A percentile compares a stretch with the other conserved stretches of the same genome.
Evolutionary conservation across 2,329 filamentous ascomycete genomes (phyloP).

Genomic region (Bipolaris victoriae): DNA sequence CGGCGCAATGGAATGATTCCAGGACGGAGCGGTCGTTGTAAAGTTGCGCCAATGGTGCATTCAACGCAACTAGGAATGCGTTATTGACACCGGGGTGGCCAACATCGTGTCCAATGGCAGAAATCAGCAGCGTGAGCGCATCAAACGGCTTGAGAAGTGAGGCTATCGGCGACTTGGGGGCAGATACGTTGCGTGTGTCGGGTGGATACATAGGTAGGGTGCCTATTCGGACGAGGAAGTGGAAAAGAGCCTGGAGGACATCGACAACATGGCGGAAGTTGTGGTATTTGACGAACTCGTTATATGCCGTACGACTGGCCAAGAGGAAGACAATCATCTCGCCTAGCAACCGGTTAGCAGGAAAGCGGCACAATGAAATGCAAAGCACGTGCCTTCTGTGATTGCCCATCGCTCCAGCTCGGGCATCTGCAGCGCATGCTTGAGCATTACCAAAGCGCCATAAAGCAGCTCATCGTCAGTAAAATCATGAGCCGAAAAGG

Average conservation of each 20-base stretch:
- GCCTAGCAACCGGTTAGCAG: slow-evolving; percentile 57
- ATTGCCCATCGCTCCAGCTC: slow-evolving; percentile 83
- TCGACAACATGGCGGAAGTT: slow-evolving; percentile 98
- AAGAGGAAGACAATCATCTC: slow-evolving; percentile 85
- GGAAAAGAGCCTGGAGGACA: slow-evolving; percentile 90
- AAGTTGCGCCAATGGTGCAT: slow-evolving; percentile 89
- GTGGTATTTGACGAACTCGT: slow-evolving; percentile 94
- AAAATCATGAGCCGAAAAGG: slow-evolving; percentile 88
- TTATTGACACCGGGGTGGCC: slow-evolving; percentile 98
- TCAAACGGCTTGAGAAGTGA: slow-evolving; percentile 83
- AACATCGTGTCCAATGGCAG: slow-evolving; percentile 97
- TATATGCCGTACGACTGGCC: slow-evolving; percentile 92
- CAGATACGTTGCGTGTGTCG: slow-evolving; percentile 36
- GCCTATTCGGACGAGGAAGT: slow-evolving; percentile 83
- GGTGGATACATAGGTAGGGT: slow-evolving; percentile 71
- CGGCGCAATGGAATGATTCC: slow-evolving; percentile 96
- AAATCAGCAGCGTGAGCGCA: slow-evolving; percentile 84
- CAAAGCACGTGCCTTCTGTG: slow-evolving; percentile 68
- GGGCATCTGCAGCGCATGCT: slow-evolving; percentile 82
- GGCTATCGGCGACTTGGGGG: slow-evolving; percentile 69
- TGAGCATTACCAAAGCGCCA: slow-evolving; percentile 84
- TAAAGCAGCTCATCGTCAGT: slow-evolving; percentile 89
- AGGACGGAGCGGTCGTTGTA: slow-evolving; percentile 98
- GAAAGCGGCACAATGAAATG: not conserved
- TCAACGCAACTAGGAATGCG: slow-evolving; percentile 88